A percentile compares a stretch with the other conserved stretches of the same genome.
phyloP scores from a whole-genome alignment of 805 yeast species.

The Suhomyces sp. region DNA sequence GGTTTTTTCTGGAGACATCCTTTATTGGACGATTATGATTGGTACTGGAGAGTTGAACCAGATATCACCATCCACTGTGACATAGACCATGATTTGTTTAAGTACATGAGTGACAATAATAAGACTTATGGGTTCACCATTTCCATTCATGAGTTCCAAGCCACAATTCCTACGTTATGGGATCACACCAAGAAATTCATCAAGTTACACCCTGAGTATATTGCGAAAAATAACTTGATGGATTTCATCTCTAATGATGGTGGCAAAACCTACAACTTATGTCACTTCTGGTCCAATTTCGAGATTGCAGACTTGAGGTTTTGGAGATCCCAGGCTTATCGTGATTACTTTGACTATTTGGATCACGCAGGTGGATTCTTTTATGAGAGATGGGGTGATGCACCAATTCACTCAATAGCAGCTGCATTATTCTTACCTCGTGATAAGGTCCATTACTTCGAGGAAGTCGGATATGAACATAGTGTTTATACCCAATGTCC shows the following conservation, averaged over 20 bases:
- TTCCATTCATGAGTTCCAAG: conserved; percentile 74
- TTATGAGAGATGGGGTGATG: conserved; percentile 94
- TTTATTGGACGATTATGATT: conserved; percentile 68
- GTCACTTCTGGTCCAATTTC: conserved; percentile 92
- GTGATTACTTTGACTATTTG: conserved; percentile 66
- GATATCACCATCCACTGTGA: conserved; percentile 79
- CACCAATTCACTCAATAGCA: conserved; percentile 88
- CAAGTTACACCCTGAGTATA: conserved; percentile 55
- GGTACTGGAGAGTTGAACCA: conserved; percentile 96
- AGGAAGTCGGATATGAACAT: conserved; percentile 82
- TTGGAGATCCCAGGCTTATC: conserved; percentile 73
- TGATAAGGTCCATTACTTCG: conserved; percentile 72
- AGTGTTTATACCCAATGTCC: conserved; percentile 83
- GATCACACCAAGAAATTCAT: conserved; percentile 68
- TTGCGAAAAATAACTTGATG: conserved; percentile 64
- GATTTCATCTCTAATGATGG: conserved; percentile 68
- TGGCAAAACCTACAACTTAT: conserved; percentile 70
- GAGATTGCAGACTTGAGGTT: conserved; percentile 74
- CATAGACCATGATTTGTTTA: conserved; percentile 82
- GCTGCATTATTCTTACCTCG: conserved; percentile 74
- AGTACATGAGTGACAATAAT: conserved; percentile 66
- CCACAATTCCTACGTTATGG: conserved; percentile 87
- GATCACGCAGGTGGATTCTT: conserved; percentile 86
- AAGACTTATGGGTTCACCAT: conserved; percentile 89
- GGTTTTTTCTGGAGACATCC: conserved; percentile 86